phyloP scores from a whole-genome alignment of 75 land plant species.

The Pinus albicaulis region DNA sequence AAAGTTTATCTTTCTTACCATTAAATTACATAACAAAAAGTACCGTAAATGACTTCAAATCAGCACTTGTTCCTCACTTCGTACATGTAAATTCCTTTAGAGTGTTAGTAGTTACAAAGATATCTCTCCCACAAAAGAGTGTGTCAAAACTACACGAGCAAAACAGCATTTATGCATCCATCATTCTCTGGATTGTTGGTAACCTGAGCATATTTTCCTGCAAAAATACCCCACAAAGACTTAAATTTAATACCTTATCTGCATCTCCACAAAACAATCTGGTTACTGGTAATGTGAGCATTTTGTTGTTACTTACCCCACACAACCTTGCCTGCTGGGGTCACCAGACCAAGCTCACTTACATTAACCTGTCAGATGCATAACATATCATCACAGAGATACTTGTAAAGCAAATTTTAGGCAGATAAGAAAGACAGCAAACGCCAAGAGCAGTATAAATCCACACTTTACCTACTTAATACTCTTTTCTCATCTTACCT shows the following conservation, averaged over 20 bases:
- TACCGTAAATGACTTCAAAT: neutral
- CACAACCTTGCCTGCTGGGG: slow-evolving; percentile 98
- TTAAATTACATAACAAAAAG: neutral
- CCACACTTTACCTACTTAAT: neutral
- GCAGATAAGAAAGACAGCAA: neutral
- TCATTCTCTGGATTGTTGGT: slow-evolving; percentile 93
- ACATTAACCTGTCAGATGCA: slow-evolving; percentile 77
- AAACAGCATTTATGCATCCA: slow-evolving; percentile 83
- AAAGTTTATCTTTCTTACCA: neutral
- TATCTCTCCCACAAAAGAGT: neutral
- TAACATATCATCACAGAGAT: neutral
- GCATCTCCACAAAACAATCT: neutral
- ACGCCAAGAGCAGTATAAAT: no score
- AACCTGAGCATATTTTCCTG: slow-evolving; percentile 87
- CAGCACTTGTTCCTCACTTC: neutral
- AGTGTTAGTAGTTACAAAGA: neutral
- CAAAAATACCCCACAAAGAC: slow-evolving; percentile 4
- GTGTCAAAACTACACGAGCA: slow-evolving; percentile 50
- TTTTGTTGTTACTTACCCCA: slow-evolving; percentile 71
- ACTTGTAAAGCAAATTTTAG: neutral
- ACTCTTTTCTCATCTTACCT: slow-evolving; percentile 43
- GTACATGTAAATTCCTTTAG: neutral
- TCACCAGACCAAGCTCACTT: slow-evolving; percentile 96
- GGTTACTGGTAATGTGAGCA: neutral
- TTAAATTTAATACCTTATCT: neutral